Conservation (phyloP, 2,329 filamentous ascomycete genomes). For the Trichoderma endophyticum region DNA sequence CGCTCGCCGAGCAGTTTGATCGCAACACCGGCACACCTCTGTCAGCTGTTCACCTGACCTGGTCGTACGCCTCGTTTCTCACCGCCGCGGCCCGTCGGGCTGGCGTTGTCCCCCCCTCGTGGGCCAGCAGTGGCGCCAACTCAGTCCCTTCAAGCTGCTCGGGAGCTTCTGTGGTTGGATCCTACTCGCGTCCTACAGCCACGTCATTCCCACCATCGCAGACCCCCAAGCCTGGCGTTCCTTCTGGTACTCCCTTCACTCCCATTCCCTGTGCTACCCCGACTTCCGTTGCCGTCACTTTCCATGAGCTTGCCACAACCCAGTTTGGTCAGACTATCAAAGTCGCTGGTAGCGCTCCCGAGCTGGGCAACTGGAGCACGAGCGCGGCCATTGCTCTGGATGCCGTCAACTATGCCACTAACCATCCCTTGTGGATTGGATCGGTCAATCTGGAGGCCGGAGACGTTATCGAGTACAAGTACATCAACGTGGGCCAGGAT, state of each 20-base stretch:
- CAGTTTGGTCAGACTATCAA: conserved; percentile 62
- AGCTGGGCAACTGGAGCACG: conserved; percentile 62
- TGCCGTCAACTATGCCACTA: conserved; percentile 55
- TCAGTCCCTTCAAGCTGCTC: conserved; percentile 49
- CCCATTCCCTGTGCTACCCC: conserved; percentile 38
- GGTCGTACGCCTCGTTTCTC: conserved; percentile 70
- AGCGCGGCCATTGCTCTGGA: conserved; percentile 53
- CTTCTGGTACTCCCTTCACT: conserved; percentile 30
- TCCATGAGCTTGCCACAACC: conserved; percentile 58
- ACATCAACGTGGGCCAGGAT: conserved; percentile 55
- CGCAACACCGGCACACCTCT: conserved; percentile 51
- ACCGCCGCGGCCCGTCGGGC: conserved; percentile 58
- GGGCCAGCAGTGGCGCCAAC: conserved; percentile 47
- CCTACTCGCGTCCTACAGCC: conserved; percentile 49
- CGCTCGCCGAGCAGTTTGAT: conserved; percentile 65
- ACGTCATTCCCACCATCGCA: conserved; percentile 49
- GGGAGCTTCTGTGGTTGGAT: conserved; percentile 45
- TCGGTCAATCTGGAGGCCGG: conserved; percentile 56
- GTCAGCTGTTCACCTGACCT: conserved; percentile 66
- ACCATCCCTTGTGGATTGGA: conserved; percentile 59
- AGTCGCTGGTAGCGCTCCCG: conserved; percentile 56
- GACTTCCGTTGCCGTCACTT: conserved; percentile 57
- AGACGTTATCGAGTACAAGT: conserved; percentile 60
- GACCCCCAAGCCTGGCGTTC: conserved; percentile 39
- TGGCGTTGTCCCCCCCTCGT: conserved; percentile 53